A percentile compares a stretch with the other conserved stretches of the same genome.
Conservation (phyloP, 2,329 filamentous ascomycete genomes). For the Penicillium verrucosum region DNA sequence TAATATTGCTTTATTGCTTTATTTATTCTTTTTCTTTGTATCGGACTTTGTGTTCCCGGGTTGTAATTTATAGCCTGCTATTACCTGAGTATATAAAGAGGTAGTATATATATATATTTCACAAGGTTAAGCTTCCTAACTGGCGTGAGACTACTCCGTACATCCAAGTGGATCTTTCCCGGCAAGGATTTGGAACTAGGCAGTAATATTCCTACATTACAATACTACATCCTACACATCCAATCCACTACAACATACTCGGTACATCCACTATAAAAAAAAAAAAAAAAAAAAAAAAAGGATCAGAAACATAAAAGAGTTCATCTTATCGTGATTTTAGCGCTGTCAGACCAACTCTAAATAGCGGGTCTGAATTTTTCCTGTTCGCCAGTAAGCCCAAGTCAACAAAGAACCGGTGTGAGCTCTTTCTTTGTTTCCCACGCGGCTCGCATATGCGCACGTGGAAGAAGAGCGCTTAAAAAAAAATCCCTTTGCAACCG, state of each 20-base stretch:
- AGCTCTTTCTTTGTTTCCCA: conserved; percentile 3
- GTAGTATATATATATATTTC: not conserved
- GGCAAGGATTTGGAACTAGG: not conserved
- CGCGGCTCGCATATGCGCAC: conserved; percentile 14
- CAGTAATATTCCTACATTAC: not conserved
- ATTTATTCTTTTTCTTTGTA: not conserved
- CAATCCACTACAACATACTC: not conserved
- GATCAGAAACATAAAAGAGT: not conserved
- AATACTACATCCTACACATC: not conserved
- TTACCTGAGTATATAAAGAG: not conserved
- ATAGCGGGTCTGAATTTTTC: conserved; percentile 14
- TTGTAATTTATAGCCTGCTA: not conserved
- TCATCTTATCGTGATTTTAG: conserved; percentile 26
- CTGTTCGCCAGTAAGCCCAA: not conserved
- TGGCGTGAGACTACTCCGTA: not conserved
- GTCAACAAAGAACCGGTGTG: conserved; percentile 21
- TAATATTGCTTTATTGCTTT: not conserved
- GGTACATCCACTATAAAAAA: not conserved
- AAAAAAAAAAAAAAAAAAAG: too few species aligned
- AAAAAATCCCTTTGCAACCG: not conserved
- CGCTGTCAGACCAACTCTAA: conserved; percentile 25
- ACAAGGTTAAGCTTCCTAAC: not conserved
- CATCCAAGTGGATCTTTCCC: not conserved
- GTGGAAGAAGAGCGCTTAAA: conserved; percentile 6
- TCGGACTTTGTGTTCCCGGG: not conserved